Evolutionary conservation across 768 basidiomycete species (phyloP).

Genomic region (Boletales sp.): DNA sequence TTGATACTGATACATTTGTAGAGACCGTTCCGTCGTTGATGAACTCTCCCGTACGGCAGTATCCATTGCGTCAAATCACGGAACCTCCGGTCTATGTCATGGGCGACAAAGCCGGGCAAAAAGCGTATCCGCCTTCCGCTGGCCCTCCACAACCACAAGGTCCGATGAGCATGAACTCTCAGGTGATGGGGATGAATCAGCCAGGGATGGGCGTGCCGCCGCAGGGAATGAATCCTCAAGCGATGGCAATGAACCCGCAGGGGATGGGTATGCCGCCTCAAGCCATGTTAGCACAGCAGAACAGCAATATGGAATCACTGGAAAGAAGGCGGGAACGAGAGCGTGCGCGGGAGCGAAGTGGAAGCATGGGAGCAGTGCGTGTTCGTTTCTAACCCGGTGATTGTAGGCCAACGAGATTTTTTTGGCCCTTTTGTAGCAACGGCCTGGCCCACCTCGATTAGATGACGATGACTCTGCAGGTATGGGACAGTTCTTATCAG

Average conservation of each 20-base stretch:
- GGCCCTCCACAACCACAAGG: constrained; percentile 30
- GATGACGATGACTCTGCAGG: constrained; percentile 71
- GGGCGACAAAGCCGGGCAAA: constrained; percentile 73
- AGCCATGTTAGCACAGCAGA: constrained; percentile 72
- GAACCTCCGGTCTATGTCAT: constrained; percentile 68
- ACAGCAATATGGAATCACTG: constrained; percentile 64
- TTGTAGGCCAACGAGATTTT: background rate
- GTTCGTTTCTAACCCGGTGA: background rate
- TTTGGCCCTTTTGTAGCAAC: constrained; percentile 18
- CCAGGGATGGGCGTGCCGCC: constrained; percentile 22
- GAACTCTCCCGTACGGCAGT: constrained; percentile 62
- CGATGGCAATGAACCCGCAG: constrained; percentile 20
- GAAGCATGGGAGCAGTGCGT: constrained; percentile 40
- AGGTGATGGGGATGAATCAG: constrained; percentile 23
- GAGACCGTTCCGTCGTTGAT: constrained; percentile 57
- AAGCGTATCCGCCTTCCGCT: constrained; percentile 41
- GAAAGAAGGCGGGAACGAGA: constrained; percentile 64
- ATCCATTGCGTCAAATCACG: constrained; percentile 64
- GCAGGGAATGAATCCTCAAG: constrained; percentile 24
- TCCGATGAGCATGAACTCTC: constrained; percentile 25
- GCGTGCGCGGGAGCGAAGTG: constrained; percentile 45
- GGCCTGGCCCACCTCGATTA: constrained; percentile 30
- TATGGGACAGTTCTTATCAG: constrained; percentile 12
- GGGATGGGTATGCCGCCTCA: constrained; percentile 38
- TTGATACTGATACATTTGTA: constrained; percentile 27